Evolutionary conservation across 106 monocot genomes (phyloP).

Genomic region (Apostasia shenzhenica): DNA sequence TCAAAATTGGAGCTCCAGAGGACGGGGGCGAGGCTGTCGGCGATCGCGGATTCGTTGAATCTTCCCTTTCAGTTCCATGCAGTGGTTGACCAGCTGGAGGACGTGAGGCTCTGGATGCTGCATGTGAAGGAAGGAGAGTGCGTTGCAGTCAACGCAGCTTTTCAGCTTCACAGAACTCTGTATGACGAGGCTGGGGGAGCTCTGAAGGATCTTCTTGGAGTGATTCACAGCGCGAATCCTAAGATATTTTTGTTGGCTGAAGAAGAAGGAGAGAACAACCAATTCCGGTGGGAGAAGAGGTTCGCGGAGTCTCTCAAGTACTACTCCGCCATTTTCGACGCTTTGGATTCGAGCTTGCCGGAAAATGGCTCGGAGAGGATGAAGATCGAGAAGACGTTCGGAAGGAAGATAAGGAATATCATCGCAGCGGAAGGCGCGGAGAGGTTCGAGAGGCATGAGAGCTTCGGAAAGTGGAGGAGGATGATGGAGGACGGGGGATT

Average conservation of each 20-base stretch:
- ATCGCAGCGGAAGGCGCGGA: slow-evolving; percentile 49
- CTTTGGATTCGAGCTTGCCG: slow-evolving; percentile 30
- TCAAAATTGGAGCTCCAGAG: slow-evolving; percentile 52
- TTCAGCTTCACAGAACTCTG: slow-evolving; percentile 63
- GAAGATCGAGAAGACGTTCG: slow-evolving; percentile 80
- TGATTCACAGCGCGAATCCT: slow-evolving; percentile 69
- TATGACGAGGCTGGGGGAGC: slow-evolving; percentile 31
- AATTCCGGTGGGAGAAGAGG: slow-evolving; percentile 51
- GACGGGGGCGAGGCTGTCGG: slow-evolving; percentile 51
- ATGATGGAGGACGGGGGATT: slow-evolving; percentile 52
- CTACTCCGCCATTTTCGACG: slow-evolving; percentile 77
- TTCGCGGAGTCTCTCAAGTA: slow-evolving; percentile 40
- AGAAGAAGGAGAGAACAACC: slow-evolving; percentile 61
- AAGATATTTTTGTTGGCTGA: slow-evolving; percentile 56
- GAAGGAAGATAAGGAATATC: slow-evolving; percentile 67
- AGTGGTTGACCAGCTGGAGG: slow-evolving; percentile 74
- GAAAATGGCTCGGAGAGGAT: slow-evolving; percentile 41
- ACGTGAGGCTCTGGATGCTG: slow-evolving; percentile 97
- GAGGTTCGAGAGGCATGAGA: slow-evolving; percentile 63
- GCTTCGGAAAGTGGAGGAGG: slow-evolving; percentile 49
- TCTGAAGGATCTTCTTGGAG: slow-evolving; percentile 40
- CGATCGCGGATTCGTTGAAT: slow-evolving; percentile 42
- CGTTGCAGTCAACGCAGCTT: slow-evolving; percentile 74
- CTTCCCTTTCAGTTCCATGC: slow-evolving; percentile 74
- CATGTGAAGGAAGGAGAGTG: slow-evolving; percentile 77